These are phyloP conservation scores for Myxozyma udenii DNA, from an alignment of 805 yeast species.

Conservation along the genomic window DNA sequence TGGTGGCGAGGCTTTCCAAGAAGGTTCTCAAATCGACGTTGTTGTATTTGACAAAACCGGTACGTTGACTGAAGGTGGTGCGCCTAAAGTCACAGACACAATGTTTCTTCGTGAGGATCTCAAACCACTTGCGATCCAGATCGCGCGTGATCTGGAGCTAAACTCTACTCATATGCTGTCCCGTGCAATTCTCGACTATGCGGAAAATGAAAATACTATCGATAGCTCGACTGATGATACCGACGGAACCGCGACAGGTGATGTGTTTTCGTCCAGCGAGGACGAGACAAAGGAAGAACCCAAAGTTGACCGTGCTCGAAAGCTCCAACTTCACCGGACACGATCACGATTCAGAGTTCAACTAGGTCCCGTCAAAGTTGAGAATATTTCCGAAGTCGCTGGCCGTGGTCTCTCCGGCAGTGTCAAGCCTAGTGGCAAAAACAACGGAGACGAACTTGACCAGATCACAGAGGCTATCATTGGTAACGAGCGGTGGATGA, in stretches of 20 bases:
- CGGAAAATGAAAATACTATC: constrained; percentile 31
- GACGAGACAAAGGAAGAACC: background rate
- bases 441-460: constrained; percentile 10
- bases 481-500: constrained; percentile 62
- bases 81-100: constrained; percentile 54
- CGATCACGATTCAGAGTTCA: constrained; percentile 9
- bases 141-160: constrained; percentile 57
- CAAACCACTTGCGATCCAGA: constrained; percentile 44
- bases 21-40: constrained; percentile 60
- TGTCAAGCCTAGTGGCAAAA: constrained; percentile 22
- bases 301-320: background rate
- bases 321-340: background rate
- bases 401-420: constrained; percentile 60
- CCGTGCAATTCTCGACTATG: constrained; percentile 50
- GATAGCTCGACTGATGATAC: background rate
- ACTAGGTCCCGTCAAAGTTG: constrained; percentile 38
- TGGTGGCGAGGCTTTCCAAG: constrained; percentile 80
- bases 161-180: constrained; percentile 71
- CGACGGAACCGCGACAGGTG: background rate
- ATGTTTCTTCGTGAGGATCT: constrained; percentile 30
- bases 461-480: constrained; percentile 32
- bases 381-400: constrained; percentile 51
- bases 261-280: background rate
- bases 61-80: constrained; percentile 64
- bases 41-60: constrained; percentile 80